phyloP scores from a whole-genome alignment of 176 grass and related monocot species.

The Typha latifolia region DNA sequence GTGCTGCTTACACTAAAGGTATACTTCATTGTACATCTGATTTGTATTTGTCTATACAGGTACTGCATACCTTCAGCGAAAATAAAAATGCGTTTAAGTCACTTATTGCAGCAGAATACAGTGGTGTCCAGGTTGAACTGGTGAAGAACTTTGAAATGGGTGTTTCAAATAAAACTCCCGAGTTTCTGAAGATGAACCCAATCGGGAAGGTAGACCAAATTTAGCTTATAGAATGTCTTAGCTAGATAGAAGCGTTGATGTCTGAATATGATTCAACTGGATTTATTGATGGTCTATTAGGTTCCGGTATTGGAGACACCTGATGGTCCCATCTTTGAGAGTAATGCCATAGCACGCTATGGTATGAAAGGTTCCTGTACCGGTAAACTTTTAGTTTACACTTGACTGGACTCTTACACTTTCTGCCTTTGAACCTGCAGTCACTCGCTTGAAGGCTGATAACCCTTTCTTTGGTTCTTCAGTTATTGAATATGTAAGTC shows the following conservation, averaged over 20 bases:
- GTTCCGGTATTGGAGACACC: constrained; percentile 75
- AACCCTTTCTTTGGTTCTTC: constrained; percentile 69
- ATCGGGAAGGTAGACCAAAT: constrained; percentile 50
- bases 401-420: neutral
- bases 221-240: neutral
- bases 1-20: too few species aligned
- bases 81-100: constrained; percentile 81
- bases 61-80: constrained; percentile 30
- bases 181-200: constrained; percentile 81
- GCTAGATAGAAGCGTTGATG: too few species aligned
- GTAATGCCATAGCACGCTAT: constrained; percentile 74
- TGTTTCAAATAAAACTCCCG: constrained; percentile 62
- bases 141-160: constrained; percentile 76
- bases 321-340: constrained; percentile 70
- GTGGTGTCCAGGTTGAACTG: constrained; percentile 46
- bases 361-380: constrained; percentile 25
- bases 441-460: constrained; percentile 55
- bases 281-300: constrained; percentile 1
- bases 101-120: constrained; percentile 69
- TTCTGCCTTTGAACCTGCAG: constrained; percentile 21
- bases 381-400: neutral
- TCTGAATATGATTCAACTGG: neutral
- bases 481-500: constrained; percentile 75
- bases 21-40: neutral
- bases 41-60: constrained; percentile 11